A percentile compares a stretch with the other conserved stretches of the same genome.
These are phyloP conservation scores for Skeletonema marinoi DNA, from an alignment of 108 stramenopile genomes.

Conservation along the genomic window DNA sequence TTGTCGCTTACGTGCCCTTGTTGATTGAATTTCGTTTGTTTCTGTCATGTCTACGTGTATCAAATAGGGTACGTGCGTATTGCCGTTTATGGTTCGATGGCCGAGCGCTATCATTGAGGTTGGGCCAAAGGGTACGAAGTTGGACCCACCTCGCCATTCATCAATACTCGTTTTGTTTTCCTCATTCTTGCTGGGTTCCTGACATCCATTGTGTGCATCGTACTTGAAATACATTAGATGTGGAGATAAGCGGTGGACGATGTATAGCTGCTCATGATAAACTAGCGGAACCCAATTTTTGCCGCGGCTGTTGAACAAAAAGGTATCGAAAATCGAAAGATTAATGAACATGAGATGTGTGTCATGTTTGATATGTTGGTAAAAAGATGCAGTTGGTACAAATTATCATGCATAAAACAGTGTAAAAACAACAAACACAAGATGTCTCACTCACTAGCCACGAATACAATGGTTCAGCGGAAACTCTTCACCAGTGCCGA, in stretches of 20 bases:
- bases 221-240: constrained; percentile 2
- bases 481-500: neutral
- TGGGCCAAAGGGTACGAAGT: neutral
- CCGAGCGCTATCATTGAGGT: constrained; percentile 5
- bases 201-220: constrained; percentile 13
- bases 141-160: constrained; percentile 10
- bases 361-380: neutral
- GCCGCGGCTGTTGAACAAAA: neutral
- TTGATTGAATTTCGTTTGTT: neutral
- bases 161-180: neutral
- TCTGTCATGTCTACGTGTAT: constrained; percentile 11
- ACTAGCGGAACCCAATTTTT: constrained; percentile 15
- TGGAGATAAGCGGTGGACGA: constrained; percentile 11
- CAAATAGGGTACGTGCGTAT: constrained; percentile 1
- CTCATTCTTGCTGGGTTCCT: neutral
- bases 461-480: constrained; percentile 2
- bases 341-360: neutral
- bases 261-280: constrained; percentile 2
- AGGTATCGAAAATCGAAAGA: too few relatives aligned
- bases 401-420: neutral
- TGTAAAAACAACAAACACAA: too few relatives aligned
- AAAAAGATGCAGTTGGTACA: neutral
- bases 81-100: constrained; percentile 12
- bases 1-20: neutral
- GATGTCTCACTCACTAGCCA: neutral